These are phyloP conservation scores for Pichia sp. DNA, from an alignment of 1,139 yeast species.

Conservation along the genomic window DNA sequence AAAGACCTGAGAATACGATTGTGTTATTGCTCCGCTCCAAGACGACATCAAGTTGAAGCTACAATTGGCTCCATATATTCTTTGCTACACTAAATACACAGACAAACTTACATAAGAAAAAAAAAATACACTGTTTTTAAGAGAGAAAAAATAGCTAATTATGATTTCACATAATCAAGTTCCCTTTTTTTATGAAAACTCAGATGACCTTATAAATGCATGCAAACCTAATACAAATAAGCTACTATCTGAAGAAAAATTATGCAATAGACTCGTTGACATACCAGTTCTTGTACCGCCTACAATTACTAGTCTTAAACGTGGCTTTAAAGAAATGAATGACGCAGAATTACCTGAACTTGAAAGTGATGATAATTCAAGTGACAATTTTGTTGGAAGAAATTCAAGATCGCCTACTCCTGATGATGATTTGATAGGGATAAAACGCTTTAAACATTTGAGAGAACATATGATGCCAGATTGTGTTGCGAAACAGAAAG, in stretches of 20 bases:
- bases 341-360: not conserved
- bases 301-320: too few species aligned
- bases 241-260: too few species aligned
- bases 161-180: not conserved
- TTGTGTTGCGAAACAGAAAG: conserved; percentile 19
- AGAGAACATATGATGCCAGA: conserved; percentile 6
- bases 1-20: too few species aligned
- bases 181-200: not conserved
- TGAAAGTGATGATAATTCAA: not conserved
- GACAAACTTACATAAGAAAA: not conserved
- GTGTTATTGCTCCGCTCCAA: too few species aligned
- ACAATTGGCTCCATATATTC: too few species aligned
- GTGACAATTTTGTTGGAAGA: not conserved
- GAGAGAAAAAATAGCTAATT: not conserved
- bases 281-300: too few species aligned
- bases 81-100: too few species aligned
- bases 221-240: not conserved
- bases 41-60: too few species aligned
- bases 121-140: not conserved
- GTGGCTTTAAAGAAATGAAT: not conserved
- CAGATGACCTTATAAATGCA: not conserved
- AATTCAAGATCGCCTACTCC: too few species aligned
- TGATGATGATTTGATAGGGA: not conserved
- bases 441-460: not conserved
- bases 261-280: too few species aligned